Conservation (phyloP, 441 rosid genomes). For the Hura crepitans region DNA sequence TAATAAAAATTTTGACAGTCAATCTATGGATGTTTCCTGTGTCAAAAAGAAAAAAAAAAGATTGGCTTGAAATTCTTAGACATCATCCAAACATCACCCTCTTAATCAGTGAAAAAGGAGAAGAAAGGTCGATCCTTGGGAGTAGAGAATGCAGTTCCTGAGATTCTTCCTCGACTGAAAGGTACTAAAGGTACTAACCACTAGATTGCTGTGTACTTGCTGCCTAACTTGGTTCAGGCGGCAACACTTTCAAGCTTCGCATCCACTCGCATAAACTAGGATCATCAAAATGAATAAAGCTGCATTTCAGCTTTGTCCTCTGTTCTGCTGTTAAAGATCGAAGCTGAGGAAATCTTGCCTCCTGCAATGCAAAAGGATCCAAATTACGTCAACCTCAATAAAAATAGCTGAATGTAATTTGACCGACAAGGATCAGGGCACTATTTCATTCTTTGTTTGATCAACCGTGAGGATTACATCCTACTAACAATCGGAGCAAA, state of each 20-base stretch:
- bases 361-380: slow-evolving; percentile 41
- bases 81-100: background rate
- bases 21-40: slow-evolving; percentile 11
- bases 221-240: slow-evolving; percentile 76
- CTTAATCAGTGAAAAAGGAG: background rate
- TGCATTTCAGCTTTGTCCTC: slow-evolving; percentile 70
- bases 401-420: background rate
- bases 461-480: no score
- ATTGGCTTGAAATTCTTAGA: slow-evolving; percentile 7
- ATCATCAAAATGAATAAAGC: slow-evolving; percentile 82
- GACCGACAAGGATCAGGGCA: background rate
- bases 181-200: slow-evolving; percentile 16
- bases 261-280: slow-evolving; percentile 94
- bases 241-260: slow-evolving; percentile 67
- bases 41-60: background rate
- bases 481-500: no score
- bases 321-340: slow-evolving; percentile 58
- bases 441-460: no score
- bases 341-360: slow-evolving; percentile 90
- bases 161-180: slow-evolving; percentile 17
- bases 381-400: background rate
- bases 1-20: slow-evolving; percentile 16
- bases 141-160: slow-evolving; percentile 17
- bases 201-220: background rate
- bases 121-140: background rate